Evolutionary conservation across 352 stramenopile species (phyloP), one percentile per base, ranked within the genome.

Genomic region (Phytopythium boreale): DNA sequence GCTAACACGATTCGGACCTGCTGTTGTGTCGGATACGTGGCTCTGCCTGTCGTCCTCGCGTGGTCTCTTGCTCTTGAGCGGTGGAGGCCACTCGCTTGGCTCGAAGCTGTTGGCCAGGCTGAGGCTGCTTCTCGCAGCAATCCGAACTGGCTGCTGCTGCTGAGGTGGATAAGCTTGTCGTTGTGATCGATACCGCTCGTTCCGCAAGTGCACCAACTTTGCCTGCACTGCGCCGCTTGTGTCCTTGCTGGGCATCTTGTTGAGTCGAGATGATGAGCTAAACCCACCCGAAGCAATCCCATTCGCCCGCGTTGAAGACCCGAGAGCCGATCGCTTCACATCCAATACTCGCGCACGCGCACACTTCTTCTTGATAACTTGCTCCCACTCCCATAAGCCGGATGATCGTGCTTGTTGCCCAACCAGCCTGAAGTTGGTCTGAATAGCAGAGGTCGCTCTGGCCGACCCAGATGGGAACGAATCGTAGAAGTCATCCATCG

Each of bases 371-470:
- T 41, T 37, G 1, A 7, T 7, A 11, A 51, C 6, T 4, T 39
- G 2, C 6, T 26, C 2, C 56, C 56, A 61, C 0, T 20, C 3
- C 37, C 37, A 61, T 14, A 29, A 11, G 14, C 52, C 24, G 19
- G 22, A n/a, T 24, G 37, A 36, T 26, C 4, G 26, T 7, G 56
- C 20, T 31, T 26, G 56, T 11, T 47, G 19, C 20, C 41, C 41
- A 17, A 61, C 24, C 37, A 51, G 17, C 34, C 56, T 41, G 56
- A 61, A 61, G 39, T 61, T 61, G 10, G 56, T 51, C 20, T 36
- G 56, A 19, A 37, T 17, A 27, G 56, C 31, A 7, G 47, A 2
- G 12, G 24, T 36, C 12, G 41, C 14, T 15, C 24, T 61, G 8
- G 34, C 20, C 5, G 34, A 61, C 26, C 51, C 20, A 11, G 27